Evolutionary conservation across 306 rosid species (phyloP).

Genomic region (Lupinus albus): DNA sequence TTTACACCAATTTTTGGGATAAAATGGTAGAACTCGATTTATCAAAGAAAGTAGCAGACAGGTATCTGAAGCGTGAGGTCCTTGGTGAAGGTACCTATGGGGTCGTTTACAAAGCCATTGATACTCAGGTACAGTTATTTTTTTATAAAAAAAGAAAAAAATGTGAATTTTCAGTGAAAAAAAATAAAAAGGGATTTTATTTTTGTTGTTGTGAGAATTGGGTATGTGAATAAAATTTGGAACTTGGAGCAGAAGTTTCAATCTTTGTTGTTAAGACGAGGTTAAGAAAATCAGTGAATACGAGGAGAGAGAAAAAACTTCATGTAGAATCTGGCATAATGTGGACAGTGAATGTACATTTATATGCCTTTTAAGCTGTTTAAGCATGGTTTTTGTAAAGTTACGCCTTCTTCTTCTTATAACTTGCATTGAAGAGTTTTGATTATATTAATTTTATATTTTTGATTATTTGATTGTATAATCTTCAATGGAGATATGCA

Average conservation of each 20-base stretch:
- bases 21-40: slow-evolving; percentile 64
- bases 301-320: background rate
- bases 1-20: background rate
- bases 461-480: slow-evolving; percentile 22
- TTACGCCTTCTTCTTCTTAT: slow-evolving; percentile 22
- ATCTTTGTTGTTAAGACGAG: slow-evolving; percentile 1
- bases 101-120: slow-evolving; percentile 95
- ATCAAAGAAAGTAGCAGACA: slow-evolving; percentile 89
- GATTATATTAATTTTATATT: background rate
- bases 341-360: background rate
- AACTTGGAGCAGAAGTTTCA: slow-evolving; percentile 30
- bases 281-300: slow-evolving; percentile 3
- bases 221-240: slow-evolving; percentile 4
- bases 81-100: slow-evolving; percentile 99
- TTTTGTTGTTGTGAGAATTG: slow-evolving; percentile 2
- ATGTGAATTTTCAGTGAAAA: slow-evolving; percentile 13
- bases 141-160: background rate
- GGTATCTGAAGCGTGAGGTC: slow-evolving; percentile 90
- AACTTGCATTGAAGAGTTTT: slow-evolving; percentile 21
- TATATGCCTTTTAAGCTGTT: background rate
- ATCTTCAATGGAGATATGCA: slow-evolving; percentile 10
- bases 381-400: background rate
- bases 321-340: slow-evolving; percentile 14
- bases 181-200: background rate
- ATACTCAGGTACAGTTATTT: slow-evolving; percentile 64